Base-by-base conservation (phyloP, 768 basidiomycete genomes). In the Xerocomellus intermedius region DNA sequence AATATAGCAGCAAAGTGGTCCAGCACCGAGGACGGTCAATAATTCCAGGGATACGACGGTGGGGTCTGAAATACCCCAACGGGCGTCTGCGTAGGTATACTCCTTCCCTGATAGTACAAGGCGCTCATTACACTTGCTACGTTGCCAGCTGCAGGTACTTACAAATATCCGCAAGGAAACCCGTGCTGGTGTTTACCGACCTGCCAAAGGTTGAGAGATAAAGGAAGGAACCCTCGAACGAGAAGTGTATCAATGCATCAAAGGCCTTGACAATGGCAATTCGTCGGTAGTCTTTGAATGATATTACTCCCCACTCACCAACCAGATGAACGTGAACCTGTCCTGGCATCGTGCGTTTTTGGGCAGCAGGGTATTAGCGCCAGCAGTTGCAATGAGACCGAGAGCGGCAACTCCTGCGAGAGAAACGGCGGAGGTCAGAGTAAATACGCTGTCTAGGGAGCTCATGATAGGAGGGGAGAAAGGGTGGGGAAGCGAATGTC, bases 1-100 rank as follows among this genome's bases (percentile, higher is more conserved):
- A 61, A 91, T 83, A 57, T 85, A 89, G 68, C 80, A 84, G 66
- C 86, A 87, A 51, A 94, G 65, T 0, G 90, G 87, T 0, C 85
- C 91, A 17, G 81, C 87, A 21, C 73, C 74, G 33, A 93, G 77
- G 12, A 94, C 91, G 7, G 91, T 94, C 57, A 94, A 76, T 52
- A 93, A 69, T 68, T 94, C 91, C 33, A 94, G 82, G 7, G 90
- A 85, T 42, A 94, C 89, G 48, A 93, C 78, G 1, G 86, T 87
- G 1, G 88, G 81, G 64, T 94, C 91, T 0, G 90, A 75, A 42
- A 78, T 66, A 14, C 89, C 91, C 92, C 92, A 94, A 39, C 91
- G 83, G 51, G 81, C 79, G 65, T 94, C 91, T 6, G 91, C 91
- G 2, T 77, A 77, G 22, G 87, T 84, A 64, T 94, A 92, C 67